Evolutionary conservation across 108 stramenopile species (phyloP), one percentile per base, ranked within the genome.

Genomic region (Skeletonema costatum): DNA sequence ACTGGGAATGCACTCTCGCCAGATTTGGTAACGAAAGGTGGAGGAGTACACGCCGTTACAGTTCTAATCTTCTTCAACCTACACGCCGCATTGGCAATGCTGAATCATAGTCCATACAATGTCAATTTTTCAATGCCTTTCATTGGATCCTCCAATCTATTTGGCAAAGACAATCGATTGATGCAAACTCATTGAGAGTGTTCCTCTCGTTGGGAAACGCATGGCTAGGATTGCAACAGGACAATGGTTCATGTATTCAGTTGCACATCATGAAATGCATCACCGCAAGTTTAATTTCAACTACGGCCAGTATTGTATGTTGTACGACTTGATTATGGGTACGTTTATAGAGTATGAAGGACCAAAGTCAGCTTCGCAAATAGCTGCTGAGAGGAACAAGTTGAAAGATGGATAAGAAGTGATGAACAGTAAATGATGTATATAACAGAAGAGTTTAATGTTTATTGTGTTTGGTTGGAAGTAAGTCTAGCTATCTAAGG

Each of bases 231-330:
- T 81, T 13, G 32, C 60, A 32, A 70, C 80, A 13, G 66, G 92
- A 80, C 73, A 59, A 87, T 77, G 83, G 82, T 72, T 85, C 64
- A 63, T 73, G 6, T 94, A 92, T 51, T 60, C 85, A 42, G 94
- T 96, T 29, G 89, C 82, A 7, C 85, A 92, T 61, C 97, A 98
- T 80, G 97, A 98, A 76, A 91, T 97, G 87, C 97, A 98, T 82
- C 97, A 98, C 78, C 89, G 97, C 64, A 93, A 90, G 64, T 96
- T 96, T 59, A 93, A 94, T 65, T 87, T 82, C 71, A 98, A 98
- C 70, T 96, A 95, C 70, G 95, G 92, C 7, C 97, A 98, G 67
- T 97, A 98, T 73, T 93, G 83, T 66, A 92, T 98, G 94, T 75
- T 89, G 65, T 97, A 96, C 82, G 97, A 98, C 71, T 74, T 79